These are phyloP conservation scores for Funneliformis caledonium DNA, from an alignment of 371 early-diverging fungal species.

Conservation along the genomic window DNA sequence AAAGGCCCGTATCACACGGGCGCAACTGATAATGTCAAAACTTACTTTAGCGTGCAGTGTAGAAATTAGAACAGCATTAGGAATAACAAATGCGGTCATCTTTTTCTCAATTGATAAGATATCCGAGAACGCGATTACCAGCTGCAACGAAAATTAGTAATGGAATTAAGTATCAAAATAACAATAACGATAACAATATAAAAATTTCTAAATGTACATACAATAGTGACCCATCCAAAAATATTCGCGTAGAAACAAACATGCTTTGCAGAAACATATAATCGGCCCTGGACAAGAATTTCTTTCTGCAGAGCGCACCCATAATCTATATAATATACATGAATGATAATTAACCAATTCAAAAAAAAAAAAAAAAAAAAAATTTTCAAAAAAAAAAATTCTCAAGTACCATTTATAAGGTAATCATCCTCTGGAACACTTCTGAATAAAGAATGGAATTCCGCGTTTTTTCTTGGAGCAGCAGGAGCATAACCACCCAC, in stretches of 20 bases:
- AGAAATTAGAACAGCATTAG: constrained; percentile 83
- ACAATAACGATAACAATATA: constrained; percentile 37
- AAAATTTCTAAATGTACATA: constrained; percentile 44
- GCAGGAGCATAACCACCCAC: constrained; percentile 5
- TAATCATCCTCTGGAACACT: constrained; percentile 69
- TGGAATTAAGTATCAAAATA: not conserved
- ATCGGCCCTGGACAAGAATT: constrained; percentile 88
- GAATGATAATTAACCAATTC: not conserved
- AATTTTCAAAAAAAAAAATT: not conserved
- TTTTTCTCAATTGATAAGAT: constrained; percentile 82
- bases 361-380: not conserved
- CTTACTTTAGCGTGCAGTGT: constrained; percentile 70
- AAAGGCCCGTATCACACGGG: not conserved
- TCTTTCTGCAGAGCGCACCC: constrained; percentile 93
- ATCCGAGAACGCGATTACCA: constrained; percentile 84
- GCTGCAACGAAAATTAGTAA: constrained; percentile 44
- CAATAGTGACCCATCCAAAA: constrained; percentile 94
- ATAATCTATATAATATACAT: constrained; percentile 60
- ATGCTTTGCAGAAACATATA: constrained; percentile 86
- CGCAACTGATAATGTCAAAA: constrained; percentile 28
- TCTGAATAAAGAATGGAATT: constrained; percentile 68
- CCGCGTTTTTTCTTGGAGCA: constrained; percentile 43
- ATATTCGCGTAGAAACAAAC: constrained; percentile 95
- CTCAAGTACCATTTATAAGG: constrained; percentile 62
- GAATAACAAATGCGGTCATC: constrained; percentile 81